Conservation (phyloP, 1,284 basidiomycete species). For the Farysia itapuensis region DNA sequence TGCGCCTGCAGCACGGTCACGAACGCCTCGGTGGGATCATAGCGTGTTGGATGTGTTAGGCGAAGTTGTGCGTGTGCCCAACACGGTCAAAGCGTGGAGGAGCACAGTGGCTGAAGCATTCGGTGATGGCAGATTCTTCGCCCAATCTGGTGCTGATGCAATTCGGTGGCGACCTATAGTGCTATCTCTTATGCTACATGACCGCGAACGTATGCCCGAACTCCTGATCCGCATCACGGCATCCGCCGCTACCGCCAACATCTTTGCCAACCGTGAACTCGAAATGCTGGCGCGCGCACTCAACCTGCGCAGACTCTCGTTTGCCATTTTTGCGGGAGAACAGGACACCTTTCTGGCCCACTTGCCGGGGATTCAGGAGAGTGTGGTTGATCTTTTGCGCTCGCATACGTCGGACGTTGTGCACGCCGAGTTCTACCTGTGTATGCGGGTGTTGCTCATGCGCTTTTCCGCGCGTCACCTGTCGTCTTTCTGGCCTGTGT, state of each 20-base stretch:
- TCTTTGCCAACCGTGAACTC: conserved; percentile 92
- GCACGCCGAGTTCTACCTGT: conserved; percentile 85
- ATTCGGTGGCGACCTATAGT: conserved; percentile 77
- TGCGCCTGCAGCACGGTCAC: conserved; percentile 71
- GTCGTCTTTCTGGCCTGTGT: conserved; percentile 93
- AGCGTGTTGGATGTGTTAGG: conserved; percentile 67
- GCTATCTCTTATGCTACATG: conserved; percentile 76
- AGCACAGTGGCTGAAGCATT: conserved; percentile 77
- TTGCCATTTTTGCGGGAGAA: conserved; percentile 79
- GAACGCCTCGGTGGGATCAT: conserved; percentile 60
- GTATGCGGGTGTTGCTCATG: conserved; percentile 85
- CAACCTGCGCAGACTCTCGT: conserved; percentile 83
- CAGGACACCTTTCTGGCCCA: conserved; percentile 87
- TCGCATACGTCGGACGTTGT: conserved; percentile 76
- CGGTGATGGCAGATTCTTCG: conserved; percentile 84
- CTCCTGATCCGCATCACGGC: conserved; percentile 64
- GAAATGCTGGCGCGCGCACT: conserved; percentile 87
- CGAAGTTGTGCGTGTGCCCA: conserved; percentile 77
- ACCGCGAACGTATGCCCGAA: conserved; percentile 83
- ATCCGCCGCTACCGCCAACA: conserved; percentile 82
- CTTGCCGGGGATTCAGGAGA: conserved; percentile 91
- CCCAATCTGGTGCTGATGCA: conserved; percentile 67
- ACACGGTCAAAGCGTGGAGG: conserved; percentile 82
- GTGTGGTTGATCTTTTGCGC: conserved; percentile 87
- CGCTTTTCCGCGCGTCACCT: conserved; percentile 89